A percentile compares a stretch with the other conserved stretches of the same genome.
Evolutionary conservation across 805 yeast genomes (phyloP).

Genomic region (Jamesozyma jinghongensis): DNA sequence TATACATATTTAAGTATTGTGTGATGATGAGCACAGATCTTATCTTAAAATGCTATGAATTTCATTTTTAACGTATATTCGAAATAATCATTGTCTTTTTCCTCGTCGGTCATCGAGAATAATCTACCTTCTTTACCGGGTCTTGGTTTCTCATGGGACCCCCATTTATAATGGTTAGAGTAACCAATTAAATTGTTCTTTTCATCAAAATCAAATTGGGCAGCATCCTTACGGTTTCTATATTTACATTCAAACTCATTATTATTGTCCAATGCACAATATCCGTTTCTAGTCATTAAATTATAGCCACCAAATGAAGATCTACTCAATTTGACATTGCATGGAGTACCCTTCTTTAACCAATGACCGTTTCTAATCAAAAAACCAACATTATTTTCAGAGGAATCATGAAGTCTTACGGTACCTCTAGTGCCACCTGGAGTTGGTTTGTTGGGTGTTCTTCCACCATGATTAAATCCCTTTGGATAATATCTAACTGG

Average conservation of each 20-base stretch:
- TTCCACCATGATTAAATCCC: constrained; percentile 29
- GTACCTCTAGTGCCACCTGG: constrained; percentile 19
- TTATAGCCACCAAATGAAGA: constrained; percentile 68
- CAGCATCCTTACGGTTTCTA: constrained; percentile 29
- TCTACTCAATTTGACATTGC: constrained; percentile 51
- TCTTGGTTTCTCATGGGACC: constrained; percentile 39
- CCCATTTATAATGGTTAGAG: constrained; percentile 58
- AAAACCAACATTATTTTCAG: constrained; percentile 32
- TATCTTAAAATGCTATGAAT: constrained; percentile 2
- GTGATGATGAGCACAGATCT: no score
- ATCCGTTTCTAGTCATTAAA: constrained; percentile 61
- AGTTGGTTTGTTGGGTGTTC: constrained; percentile 3
- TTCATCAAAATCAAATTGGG: constrained; percentile 48
- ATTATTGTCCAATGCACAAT: constrained; percentile 44
- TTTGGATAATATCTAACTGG: constrained; percentile 64
- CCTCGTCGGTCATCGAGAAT: constrained; percentile 29
- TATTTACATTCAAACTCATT: constrained; percentile 28
- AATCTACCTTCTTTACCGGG: constrained; percentile 42
- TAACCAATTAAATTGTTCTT: constrained; percentile 40
- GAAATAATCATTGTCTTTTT: constrained; percentile 30
- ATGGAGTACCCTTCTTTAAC: constrained; percentile 77
- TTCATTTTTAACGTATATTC: constrained; percentile 13
- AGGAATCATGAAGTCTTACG: constrained; percentile 28
- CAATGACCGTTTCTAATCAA: constrained; percentile 79
- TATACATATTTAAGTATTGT: neutral